phyloP scores from a whole-genome alignment of 2,329 filamentous ascomycete genomes.

The Neoascochyta sp. region DNA sequence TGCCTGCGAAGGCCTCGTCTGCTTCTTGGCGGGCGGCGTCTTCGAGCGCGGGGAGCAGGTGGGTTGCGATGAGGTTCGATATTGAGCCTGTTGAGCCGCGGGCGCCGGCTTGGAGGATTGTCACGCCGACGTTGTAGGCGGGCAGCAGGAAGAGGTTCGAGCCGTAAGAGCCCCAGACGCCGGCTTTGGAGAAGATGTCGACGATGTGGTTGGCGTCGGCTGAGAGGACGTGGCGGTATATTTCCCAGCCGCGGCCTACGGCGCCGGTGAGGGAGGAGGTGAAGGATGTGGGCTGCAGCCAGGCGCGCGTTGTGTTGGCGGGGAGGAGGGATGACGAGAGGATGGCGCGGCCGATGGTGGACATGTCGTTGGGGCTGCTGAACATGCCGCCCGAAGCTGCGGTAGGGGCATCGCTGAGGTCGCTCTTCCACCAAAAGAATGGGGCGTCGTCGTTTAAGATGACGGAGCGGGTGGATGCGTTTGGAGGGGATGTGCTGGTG shows the following conservation, averaged over 20 bases:
- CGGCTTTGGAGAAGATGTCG: conserved; percentile 44
- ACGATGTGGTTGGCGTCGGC: conserved; percentile 12
- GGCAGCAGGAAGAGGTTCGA: conserved; percentile 42
- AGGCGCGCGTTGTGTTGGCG: conserved; percentile 34
- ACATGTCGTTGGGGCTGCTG: conserved; percentile 36
- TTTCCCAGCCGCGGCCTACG: conserved; percentile 41
- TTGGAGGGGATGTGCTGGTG: conserved; percentile 35
- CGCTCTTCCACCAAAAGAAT: conserved; percentile 4
- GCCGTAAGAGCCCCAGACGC: conserved; percentile 42
- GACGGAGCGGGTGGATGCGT: conserved; percentile 3
- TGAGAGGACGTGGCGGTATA: conserved; percentile 24
- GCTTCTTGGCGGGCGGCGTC: conserved; percentile 26
- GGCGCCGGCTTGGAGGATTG: conserved; percentile 34
- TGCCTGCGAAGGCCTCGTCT: conserved; percentile 20
- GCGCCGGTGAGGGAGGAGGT: conserved; percentile 34
- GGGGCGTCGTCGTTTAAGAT: conserved; percentile 5
- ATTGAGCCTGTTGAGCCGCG: conserved; percentile 1
- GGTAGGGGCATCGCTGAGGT: conserved; percentile 3
- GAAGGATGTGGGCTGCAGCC: conserved; percentile 43
- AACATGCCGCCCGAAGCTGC: conserved; percentile 32
- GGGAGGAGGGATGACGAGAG: conserved; percentile 38
- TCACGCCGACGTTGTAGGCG: conserved; percentile 45
- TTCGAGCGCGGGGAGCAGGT: conserved; percentile 19
- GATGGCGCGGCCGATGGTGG: conserved; percentile 40
- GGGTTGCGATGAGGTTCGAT: conserved; percentile 9